phyloP scores from a whole-genome alignment of 2,329 filamentous ascomycete genomes.

The Orbilia javanica region DNA sequence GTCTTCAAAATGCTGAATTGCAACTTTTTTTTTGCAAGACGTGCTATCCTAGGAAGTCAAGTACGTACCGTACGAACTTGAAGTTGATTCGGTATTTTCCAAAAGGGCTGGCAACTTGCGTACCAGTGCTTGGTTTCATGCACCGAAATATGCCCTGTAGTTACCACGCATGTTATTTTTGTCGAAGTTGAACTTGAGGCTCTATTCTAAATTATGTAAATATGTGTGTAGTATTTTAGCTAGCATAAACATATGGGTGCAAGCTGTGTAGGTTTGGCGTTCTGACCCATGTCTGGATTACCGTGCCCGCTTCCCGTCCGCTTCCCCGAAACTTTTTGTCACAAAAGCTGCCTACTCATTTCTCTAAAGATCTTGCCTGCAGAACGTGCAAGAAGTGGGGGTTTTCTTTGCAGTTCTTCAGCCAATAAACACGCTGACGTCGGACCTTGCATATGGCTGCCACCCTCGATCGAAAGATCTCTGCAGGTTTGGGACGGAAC shows the following conservation, averaged over 20 bases:
- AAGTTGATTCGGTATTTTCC: too few species aligned
- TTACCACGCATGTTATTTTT: not conserved
- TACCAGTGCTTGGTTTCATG: not conserved
- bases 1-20: not conserved
- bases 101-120: too few species aligned
- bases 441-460: slow-evolving; percentile 28
- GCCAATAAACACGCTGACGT: slow-evolving; percentile 37
- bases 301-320: slow-evolving; percentile 36
- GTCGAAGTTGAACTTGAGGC: not conserved
- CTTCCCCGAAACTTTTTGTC: slow-evolving; percentile 46
- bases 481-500: slow-evolving; percentile 15
- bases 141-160: not conserved
- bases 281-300: not conserved
- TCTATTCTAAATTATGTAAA: too few species aligned
- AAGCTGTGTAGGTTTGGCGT: not conserved
- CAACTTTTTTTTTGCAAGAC: not conserved
- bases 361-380: slow-evolving; percentile 28
- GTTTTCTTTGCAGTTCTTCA: slow-evolving; percentile 10
- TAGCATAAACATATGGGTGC: too few species aligned
- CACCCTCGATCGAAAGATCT: slow-evolving; percentile 30
- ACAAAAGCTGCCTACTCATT: slow-evolving; percentile 27
- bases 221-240: not conserved
- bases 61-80: too few species aligned
- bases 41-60: not conserved
- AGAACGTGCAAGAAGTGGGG: slow-evolving; percentile 29